These are phyloP conservation scores for Trichosporon sp. DNA, from an alignment of 1,284 basidiomycete genomes.

Conservation along the genomic window DNA sequence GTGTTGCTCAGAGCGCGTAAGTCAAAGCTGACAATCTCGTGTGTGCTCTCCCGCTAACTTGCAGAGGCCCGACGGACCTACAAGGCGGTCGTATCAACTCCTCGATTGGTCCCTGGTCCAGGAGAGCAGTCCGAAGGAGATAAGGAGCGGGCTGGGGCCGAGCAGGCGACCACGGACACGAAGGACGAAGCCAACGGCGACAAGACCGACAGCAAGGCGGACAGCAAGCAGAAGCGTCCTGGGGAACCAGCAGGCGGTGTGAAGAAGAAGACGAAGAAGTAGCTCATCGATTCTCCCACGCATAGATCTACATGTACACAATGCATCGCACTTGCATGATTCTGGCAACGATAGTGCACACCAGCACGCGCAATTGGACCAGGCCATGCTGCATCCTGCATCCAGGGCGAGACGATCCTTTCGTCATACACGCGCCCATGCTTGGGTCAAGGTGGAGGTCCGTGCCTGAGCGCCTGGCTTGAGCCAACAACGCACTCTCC, in stretches of 20 bases:
- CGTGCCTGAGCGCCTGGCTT: constrained; percentile 4
- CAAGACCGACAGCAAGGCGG: neutral
- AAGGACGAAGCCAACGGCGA: neutral
- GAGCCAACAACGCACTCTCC: neutral
- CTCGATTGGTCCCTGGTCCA: constrained; percentile 30
- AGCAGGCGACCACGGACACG: neutral
- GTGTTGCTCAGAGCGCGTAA: constrained; percentile 46
- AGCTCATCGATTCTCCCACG: neutral
- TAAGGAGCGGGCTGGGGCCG: neutral
- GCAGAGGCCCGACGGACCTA: constrained; percentile 42
- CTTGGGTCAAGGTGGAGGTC: neutral
- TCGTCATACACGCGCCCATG: neutral
- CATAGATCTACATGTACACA: neutral
- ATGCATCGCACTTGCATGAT: constrained; percentile 10
- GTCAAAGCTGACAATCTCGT: constrained; percentile 19
- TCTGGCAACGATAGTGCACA: too few relatives aligned
- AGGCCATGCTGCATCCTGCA: too few relatives aligned
- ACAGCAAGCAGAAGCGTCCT: constrained; percentile 3
- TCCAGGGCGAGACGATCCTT: neutral
- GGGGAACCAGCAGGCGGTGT: neutral
- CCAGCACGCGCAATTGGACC: neutral
- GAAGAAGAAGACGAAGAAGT: constrained; percentile 14
- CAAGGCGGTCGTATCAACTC: constrained; percentile 42
- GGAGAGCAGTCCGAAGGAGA: neutral
- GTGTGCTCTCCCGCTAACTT: neutral